Evolutionary conservation across 352 stramenopile genomes (phyloP).

Genomic region (Globisporangium radiosum): DNA sequence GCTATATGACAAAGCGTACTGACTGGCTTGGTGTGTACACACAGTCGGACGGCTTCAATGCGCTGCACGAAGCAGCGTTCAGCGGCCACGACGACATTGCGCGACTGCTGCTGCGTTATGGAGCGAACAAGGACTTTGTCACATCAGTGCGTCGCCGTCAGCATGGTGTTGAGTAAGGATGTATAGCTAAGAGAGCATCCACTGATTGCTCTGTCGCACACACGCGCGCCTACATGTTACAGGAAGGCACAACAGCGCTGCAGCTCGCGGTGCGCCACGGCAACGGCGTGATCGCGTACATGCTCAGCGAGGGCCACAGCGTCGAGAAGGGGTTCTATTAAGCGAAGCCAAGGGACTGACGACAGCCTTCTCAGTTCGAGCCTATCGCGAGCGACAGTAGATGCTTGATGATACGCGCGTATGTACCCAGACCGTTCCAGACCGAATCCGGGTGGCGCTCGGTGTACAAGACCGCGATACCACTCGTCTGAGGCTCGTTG

Average conservation of each 20-base stretch:
- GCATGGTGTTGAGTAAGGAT: no score
- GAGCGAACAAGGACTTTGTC: constrained; percentile 50
- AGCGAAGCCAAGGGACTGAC: background rate
- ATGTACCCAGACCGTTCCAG: no score
- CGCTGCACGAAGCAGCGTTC: constrained; percentile 65
- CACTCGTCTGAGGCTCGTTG: no score
- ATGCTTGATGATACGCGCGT: no score
- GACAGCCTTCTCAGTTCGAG: no score
- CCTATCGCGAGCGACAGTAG: no score
- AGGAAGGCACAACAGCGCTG: constrained; percentile 65
- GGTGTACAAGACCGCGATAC: no score
- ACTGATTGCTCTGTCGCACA: background rate
- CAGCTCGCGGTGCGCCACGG: constrained; percentile 62
- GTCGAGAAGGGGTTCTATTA: constrained; percentile 56
- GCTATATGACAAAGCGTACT: background rate
- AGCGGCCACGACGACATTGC: constrained; percentile 52
- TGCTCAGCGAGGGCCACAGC: constrained; percentile 52
- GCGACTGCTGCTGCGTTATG: constrained; percentile 40
- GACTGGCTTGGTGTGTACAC: background rate
- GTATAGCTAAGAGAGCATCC: no score
- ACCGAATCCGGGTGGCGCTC: no score
- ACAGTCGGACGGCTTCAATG: constrained; percentile 62
- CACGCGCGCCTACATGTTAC: background rate
- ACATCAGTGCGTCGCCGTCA: constrained; percentile 25
- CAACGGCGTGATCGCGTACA: constrained; percentile 47